Base-by-base conservation (phyloP, 306 rosid genomes). In the Vicia faba region DNA sequence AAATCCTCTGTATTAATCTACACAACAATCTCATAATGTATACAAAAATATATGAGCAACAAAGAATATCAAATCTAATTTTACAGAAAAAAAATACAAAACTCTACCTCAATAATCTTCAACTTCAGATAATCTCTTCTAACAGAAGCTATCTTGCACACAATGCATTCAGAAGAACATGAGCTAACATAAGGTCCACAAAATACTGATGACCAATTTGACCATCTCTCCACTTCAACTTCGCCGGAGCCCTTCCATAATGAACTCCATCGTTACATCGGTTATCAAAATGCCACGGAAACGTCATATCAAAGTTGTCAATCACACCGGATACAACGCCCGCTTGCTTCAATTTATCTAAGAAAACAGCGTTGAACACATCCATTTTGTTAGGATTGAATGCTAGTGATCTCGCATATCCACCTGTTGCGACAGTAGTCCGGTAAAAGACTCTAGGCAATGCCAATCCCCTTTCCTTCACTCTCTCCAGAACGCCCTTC, bases 201-300 rank as follows among this genome's bases (percentile, higher is more conserved):
- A 90, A 93, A 73, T 93, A 93, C 15, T 93, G 96, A 78, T 93
- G 99, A 61, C 99, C 99, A 36, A 93, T 85, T 53, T 82, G 64
- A 18, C 99, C 97, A 60, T 93, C 97, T 69, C 91, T 71, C 99
- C 99, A 93, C 79, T 79, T 88, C 81, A 81, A 71, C 77, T 86
- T 90, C 0, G 74, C 78, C 0, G 99, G 99, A 61, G 87, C 92
- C 23, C 99, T 84, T 61, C 99, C 97, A 8, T 93, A 93, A 73
- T 93, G 99, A 78, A 93, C 99, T 12, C 99, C 99, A 36, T 93
- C 99, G 0, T 85, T 93, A 75, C 99, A 90, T 2, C 96, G 81
- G 62, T 93, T 93, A 80, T 90, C 91, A 67, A 66, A 93, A 81
- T 93, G 99, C 99, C 97, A 93, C 0, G 99, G 96, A 77, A 73